Evolutionary conservation across 352 stramenopile species (phyloP).

Genomic region (Blastocystis sp.): DNA sequence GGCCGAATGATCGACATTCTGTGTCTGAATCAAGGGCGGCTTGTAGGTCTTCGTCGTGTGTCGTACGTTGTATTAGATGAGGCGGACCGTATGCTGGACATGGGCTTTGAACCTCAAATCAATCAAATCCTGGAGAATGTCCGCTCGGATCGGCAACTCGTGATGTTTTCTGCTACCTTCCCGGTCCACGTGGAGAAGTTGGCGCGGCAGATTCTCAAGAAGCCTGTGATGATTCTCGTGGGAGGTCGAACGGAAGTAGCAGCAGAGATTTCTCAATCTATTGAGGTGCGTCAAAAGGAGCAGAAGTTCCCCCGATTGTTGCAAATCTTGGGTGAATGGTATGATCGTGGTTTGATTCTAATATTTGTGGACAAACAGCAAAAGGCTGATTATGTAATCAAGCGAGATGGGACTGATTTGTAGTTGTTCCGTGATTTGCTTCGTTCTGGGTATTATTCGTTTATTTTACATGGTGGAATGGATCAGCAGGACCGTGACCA

Average conservation of each 20-base stretch:
- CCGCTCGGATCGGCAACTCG: conserved; percentile 78
- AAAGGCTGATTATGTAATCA: conserved; percentile 63
- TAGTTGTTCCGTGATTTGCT: conserved; percentile 59
- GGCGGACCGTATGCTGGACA: conserved; percentile 99
- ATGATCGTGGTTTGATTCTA: conserved; percentile 91
- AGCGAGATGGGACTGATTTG: neutral
- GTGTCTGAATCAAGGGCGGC: conserved; percentile 89
- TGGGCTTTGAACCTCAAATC: conserved; percentile 97
- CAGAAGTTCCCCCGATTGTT: conserved; percentile 97
- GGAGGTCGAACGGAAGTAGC: conserved; percentile 87
- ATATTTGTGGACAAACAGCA: conserved; percentile 99
- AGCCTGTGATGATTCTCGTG: conserved; percentile 89
- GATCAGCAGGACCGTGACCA: conserved; percentile 97
- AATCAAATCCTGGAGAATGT: conserved; percentile 80
- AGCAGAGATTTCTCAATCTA: conserved; percentile 90
- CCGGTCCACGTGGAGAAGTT: conserved; percentile 69
- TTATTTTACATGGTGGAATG: conserved; percentile 95
- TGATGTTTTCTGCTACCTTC: conserved; percentile 97
- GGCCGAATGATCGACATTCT: conserved; percentile 97
- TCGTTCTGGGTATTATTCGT: conserved; percentile 78
- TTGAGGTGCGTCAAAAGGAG: conserved; percentile 93
- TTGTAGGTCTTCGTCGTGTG: conserved; percentile 88
- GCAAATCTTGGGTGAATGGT: conserved; percentile 80
- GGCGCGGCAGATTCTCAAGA: conserved; percentile 78
- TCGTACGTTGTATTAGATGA: conserved; percentile 98